A percentile compares a stretch with the other conserved stretches of the same genome.
Conservation (phyloP, 176 grass and related monocot genomes). For the Lolium perenne region DNA sequence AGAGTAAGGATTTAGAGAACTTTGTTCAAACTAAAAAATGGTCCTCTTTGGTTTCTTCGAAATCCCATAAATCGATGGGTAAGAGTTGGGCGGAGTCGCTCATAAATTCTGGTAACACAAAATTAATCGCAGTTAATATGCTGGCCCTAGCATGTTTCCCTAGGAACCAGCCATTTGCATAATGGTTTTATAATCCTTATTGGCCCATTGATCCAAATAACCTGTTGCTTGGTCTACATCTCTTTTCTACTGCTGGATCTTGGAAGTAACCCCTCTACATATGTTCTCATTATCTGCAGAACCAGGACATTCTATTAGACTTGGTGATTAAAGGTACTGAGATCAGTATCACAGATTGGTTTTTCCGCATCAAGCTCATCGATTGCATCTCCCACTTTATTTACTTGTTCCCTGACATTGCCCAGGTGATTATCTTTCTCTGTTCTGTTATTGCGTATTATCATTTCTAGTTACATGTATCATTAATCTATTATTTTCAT, state of each 20-base stretch:
- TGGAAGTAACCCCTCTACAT: slow-evolving; percentile 44
- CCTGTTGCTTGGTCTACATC: slow-evolving; percentile 6
- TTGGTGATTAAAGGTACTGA: slow-evolving; percentile 66
- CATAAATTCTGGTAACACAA: slow-evolving; percentile 7
- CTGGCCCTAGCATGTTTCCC: background rate
- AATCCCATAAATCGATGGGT: slow-evolving; percentile 15
- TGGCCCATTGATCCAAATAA: slow-evolving; percentile 19
- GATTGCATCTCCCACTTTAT: slow-evolving; percentile 78
- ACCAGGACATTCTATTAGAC: slow-evolving; percentile 60
- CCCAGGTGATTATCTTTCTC: slow-evolving; percentile 64
- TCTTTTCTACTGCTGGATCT: slow-evolving; percentile 21
- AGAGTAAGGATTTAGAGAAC: slow-evolving; percentile 24
- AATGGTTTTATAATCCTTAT: slow-evolving; percentile 15
- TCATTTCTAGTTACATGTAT: slow-evolving; percentile 33
- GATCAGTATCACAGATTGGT: slow-evolving; percentile 66
- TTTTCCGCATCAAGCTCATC: slow-evolving; percentile 73
- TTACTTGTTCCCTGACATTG: slow-evolving; percentile 71
- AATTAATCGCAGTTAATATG: slow-evolving; percentile 12
- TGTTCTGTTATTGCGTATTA: slow-evolving; percentile 25
- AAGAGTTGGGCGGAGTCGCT: background rate
- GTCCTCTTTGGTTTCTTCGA: slow-evolving; percentile 6
- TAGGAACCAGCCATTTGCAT: background rate
- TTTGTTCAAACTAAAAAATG: slow-evolving; percentile 6
- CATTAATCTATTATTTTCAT: slow-evolving; percentile 34
- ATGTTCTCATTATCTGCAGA: slow-evolving; percentile 56